Percentiles rank a stretch among this genome's conserved stretches.
These are phyloP conservation scores for Asterella californica DNA, from an alignment of 225 moss, liverwort and hornwort species.

Conservation along the genomic window DNA sequence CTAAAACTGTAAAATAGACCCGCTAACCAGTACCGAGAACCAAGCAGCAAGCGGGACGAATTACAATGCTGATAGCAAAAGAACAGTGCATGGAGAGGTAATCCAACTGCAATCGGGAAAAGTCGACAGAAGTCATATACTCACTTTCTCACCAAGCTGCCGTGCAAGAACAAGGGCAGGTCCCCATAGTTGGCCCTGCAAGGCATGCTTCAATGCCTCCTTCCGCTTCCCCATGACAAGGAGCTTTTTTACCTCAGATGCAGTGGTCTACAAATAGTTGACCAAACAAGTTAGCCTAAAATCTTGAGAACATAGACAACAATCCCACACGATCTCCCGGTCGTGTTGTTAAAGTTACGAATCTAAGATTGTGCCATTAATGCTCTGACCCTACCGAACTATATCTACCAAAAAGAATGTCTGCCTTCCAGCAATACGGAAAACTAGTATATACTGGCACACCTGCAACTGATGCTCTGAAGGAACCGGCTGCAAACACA, in stretches of 20 bases:
- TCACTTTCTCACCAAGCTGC: constrained; percentile 98
- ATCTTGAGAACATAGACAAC: neutral
- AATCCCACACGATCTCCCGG: neutral
- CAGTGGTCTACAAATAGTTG: constrained; percentile 53
- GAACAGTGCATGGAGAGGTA: too few species aligned
- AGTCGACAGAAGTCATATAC: neutral
- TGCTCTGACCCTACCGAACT: neutral
- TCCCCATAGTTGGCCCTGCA: constrained; percentile 90
- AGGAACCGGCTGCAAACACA: constrained; percentile 64
- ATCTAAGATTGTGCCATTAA: neutral
- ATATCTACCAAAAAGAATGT: neutral
- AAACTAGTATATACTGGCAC: neutral
- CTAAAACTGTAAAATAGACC: too few species aligned
- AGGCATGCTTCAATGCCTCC: constrained; percentile 82
- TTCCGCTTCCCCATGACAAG: constrained; percentile 84
- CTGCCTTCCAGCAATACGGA: neutral
- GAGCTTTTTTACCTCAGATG: constrained; percentile 69
- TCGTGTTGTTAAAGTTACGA: neutral
- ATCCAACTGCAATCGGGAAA: too few species aligned
- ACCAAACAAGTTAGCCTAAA: neutral
- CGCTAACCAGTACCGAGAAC: too few species aligned
- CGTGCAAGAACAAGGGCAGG: constrained; percentile 81
- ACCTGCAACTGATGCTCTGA: constrained; percentile 95
- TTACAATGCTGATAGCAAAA: too few species aligned
- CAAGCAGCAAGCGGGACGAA: too few species aligned